Evolutionary conservation across 768 basidiomycete genomes (phyloP), one percentile per base, ranked within the genome.

Genomic region (Boletus subparvulus): DNA sequence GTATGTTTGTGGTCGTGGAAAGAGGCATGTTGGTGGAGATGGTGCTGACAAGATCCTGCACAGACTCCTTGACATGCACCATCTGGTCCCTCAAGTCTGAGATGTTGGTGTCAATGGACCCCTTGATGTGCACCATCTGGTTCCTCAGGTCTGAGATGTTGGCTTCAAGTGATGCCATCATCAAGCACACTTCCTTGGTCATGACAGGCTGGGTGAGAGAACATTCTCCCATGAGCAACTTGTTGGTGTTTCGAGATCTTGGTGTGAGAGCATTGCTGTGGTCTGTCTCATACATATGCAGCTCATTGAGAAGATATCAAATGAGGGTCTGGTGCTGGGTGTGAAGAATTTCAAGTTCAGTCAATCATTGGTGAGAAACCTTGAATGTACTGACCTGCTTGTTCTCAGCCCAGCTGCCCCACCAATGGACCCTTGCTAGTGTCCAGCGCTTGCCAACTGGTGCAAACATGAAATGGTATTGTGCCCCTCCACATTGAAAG

Each of bases 381-480:
- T 21, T 42, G 41, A 16, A 39, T 7, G 39, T 9, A n/a, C 39
- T 0, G 4, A 76, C 76, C 48, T 73, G 67, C 55, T 78, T 75
- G 0, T 69, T 65, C 26, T 61, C 61, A 16, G 75, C 75, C 77
- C 76, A 77, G 12, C 75, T 75, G 0, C 76, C 78, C 76, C 78
- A 79, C 77, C 76, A 78, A 7, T 63, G 64, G 6, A 37, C 24
- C 24, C 4, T 37, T 5, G 16, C 36, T 19, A 79, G 56, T 0
- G 73, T 65, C 77, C 78, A 80, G 4, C 68, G 60, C 42, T 73
- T 50, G 0, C 70, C 68, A 5, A 72, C 16, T 0, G 72, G 76
- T 2, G 75, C 74, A 55, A 61, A 71, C 64, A 77, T 77, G 49
- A 78, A 74, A 0, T 67, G 61, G 57, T 77, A 77, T 7, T 54